These are phyloP conservation scores for Tolypocladium cylindrosporum DNA, from an alignment of 2,329 filamentous ascomycete genomes.

Conservation along the genomic window DNA sequence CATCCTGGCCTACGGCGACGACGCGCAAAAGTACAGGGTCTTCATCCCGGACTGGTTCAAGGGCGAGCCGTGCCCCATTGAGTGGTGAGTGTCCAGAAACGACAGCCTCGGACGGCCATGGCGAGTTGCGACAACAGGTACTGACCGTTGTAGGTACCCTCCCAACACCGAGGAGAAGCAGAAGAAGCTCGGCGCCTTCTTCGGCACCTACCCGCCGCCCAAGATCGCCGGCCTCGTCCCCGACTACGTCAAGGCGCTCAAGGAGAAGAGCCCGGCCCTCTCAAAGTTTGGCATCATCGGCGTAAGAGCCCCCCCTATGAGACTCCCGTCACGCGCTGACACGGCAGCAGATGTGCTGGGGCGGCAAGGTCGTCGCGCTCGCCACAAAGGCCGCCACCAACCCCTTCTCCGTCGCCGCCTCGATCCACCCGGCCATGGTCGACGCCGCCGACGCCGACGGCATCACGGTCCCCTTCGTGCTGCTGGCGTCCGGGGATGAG, in stretches of 20 bases:
- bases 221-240: conserved; percentile 40
- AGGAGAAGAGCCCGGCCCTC: conserved; percentile 42
- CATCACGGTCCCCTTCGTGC: conserved; percentile 49
- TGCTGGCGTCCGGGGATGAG: conserved; percentile 61
- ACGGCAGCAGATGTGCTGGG: conserved; percentile 52
- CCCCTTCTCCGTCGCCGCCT: conserved; percentile 44
- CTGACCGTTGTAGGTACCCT: conserved; percentile 38
- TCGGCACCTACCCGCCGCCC: conserved; percentile 38
- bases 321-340: background rate
- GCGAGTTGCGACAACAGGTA: background rate
- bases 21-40: conserved; percentile 63
- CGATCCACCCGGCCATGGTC: conserved; percentile 53
- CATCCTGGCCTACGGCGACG: conserved; percentile 45
- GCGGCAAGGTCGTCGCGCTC: conserved; percentile 54
- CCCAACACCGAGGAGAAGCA: conserved; percentile 55
- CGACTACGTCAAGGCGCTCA: conserved; percentile 42
- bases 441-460: conserved; percentile 49
- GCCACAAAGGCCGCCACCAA: conserved; percentile 37
- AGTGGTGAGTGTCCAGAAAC: conserved; percentile 24
- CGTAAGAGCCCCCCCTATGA: conserved; percentile 25
- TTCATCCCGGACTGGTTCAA: conserved; percentile 91
- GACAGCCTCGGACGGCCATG: background rate
- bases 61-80: conserved; percentile 53
- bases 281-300: conserved; percentile 52
- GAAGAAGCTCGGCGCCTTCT: conserved; percentile 47